A percentile compares a stretch with the other conserved stretches of the same genome.
phyloP scores from a whole-genome alignment of 169 alveolate genomes.

The Condylostoma magnum region DNA sequence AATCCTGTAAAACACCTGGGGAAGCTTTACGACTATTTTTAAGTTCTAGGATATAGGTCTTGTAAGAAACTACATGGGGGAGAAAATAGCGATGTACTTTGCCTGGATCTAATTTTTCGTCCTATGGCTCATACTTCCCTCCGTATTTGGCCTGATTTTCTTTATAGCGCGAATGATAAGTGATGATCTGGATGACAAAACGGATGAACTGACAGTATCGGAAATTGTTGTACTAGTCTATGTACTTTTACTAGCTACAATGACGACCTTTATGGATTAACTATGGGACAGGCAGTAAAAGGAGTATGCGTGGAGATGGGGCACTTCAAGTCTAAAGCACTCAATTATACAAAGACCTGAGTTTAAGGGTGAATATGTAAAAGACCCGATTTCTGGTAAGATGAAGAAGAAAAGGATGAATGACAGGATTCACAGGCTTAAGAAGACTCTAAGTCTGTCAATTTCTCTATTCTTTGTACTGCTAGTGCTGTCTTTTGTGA shows the following conservation, averaged over 20 bases:
- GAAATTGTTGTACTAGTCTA: not conserved
- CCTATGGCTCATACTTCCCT: conserved; percentile 16
- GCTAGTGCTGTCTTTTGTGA: not conserved
- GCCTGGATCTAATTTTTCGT: conserved; percentile 14
- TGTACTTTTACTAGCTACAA: not conserved
- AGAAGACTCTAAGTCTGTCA: too few species aligned
- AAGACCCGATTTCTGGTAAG: not conserved
- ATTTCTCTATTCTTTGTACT: not conserved
- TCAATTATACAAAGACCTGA: not conserved
- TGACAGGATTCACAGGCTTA: too few species aligned
- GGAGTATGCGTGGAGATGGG: conserved; percentile 10
- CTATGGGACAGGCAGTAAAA: not conserved
- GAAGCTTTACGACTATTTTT: not conserved
- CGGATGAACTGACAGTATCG: not conserved
- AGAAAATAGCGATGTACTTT: conserved; percentile 14
- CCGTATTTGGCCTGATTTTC: not conserved
- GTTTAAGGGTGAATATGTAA: conserved; percentile 17
- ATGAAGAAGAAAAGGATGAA: not conserved
- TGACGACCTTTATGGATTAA: not conserved
- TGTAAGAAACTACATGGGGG: conserved; percentile 3
- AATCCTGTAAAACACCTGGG: not conserved
- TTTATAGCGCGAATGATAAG: not conserved
- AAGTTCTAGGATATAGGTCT: not conserved
- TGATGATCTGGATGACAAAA: not conserved
- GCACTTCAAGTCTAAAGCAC: not conserved